Percentiles rank a stretch among this genome's conserved stretches.
These are phyloP conservation scores for Prototheca cutis DNA, from an alignment of 163 green algal genomes.

Conservation along the genomic window DNA sequence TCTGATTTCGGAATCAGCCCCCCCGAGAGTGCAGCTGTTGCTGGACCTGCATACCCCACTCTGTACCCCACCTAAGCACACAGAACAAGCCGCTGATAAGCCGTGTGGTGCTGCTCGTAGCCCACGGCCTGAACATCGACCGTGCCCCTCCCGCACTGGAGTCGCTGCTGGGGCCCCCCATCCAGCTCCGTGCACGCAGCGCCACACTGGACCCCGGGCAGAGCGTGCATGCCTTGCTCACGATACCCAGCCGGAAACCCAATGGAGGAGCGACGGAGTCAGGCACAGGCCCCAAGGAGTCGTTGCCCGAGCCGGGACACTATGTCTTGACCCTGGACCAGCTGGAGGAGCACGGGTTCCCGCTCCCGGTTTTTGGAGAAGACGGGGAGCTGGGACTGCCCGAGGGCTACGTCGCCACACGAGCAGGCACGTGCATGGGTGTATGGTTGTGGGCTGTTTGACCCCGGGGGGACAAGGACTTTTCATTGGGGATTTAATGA, in stretches of 20 bases:
- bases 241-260: no score
- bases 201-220: slow-evolving; percentile 13
- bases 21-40: neutral
- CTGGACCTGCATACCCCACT: neutral
- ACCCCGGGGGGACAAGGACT: no score
- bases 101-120: slow-evolving; percentile 32
- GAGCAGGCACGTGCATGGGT: no score
- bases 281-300: no score
- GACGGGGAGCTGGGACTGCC: slow-evolving; percentile 27
- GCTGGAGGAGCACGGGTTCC: slow-evolving; percentile 41
- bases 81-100: slow-evolving; percentile 43
- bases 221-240: neutral
- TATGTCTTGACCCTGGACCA: slow-evolving; percentile 36
- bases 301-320: slow-evolving; percentile 19
- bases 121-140: slow-evolving; percentile 24
- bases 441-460: no score
- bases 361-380: slow-evolving; percentile 23
- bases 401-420: slow-evolving; percentile 26
- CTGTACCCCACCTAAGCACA: neutral
- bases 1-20: neutral
- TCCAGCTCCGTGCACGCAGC: slow-evolving; percentile 17
- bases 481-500: no score
- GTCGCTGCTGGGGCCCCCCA: slow-evolving; percentile 12
- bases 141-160: slow-evolving; percentile 8
- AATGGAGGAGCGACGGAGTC: no score